Evolutionary conservation across 768 basidiomycete species (phyloP), one percentile per base, ranked within the genome.

Genomic region (Xanthoconium purpureum): DNA sequence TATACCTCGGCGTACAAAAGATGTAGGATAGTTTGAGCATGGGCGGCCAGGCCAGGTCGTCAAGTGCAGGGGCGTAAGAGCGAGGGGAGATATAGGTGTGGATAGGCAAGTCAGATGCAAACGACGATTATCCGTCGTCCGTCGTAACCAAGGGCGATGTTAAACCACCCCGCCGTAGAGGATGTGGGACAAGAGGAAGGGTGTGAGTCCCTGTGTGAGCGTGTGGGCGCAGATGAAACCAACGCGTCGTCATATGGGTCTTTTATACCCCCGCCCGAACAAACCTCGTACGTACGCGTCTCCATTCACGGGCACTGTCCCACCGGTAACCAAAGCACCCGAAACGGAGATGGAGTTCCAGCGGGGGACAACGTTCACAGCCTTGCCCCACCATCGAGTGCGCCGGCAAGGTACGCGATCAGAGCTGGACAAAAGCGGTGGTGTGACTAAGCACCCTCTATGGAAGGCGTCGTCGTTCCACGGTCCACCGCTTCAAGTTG

Each of bases 21-120:
- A 84, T 73, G 66, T 83, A 75, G 39, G 82, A 81, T 17, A 82
- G 57, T 57, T 76, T 78, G 74, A 82, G 74, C 67, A 69, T 69
- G 51, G 24, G 10, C 8, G 18, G 40, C 17, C 39, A 35, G 44
- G 29, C 29, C 44, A 30, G 29, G 17, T 17, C 29, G 30, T 30
- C 14, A 12, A 45, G 38, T n/a, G n/a, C n/a, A n/a, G 6, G 3
- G 40, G 7, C 6, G 13, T 12, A 11, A 20, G 43, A 15, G 5
- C 8, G 29, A 48, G 35, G 5, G 17, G 30, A 11, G 36, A 38
- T 18, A 24, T 30, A n/a, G 29, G 36, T 20, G 6, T 9, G 24
- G 17, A 33, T 11, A 33, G 11, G 6, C 44, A 24, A 24, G 44
- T n/a, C 18, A 39, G 10, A 20, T 10, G 44, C 24, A 24, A 24